Evolutionary conservation across 345 rosid species (phyloP).

Genomic region (Dovyalis caffra): DNA sequence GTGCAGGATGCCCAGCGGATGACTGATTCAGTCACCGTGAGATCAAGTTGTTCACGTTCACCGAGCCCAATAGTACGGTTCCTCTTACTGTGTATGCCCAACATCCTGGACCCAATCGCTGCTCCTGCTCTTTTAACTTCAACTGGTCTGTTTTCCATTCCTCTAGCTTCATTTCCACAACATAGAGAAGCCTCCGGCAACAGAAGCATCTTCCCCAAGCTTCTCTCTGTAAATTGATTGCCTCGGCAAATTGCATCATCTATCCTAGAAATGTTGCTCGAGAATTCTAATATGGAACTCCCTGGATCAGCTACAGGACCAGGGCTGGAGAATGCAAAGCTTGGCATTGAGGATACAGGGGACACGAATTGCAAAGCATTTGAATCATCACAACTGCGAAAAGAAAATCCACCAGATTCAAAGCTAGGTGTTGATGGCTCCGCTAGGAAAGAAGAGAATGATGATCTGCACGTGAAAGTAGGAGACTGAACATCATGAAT

Average conservation of each 20-base stretch:
- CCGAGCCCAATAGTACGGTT: conserved; percentile 61
- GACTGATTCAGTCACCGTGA: conserved; percentile 50
- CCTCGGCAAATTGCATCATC: conserved; percentile 35
- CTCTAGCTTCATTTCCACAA: conserved; percentile 29
- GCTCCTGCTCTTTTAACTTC: conserved; percentile 41
- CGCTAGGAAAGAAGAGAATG: conserved; percentile 43
- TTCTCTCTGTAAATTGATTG: conserved; percentile 30
- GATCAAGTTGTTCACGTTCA: conserved; percentile 48
- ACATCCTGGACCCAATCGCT: conserved; percentile 34
- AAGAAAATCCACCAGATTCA: conserved; percentile 43
- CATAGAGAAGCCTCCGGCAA: conserved; percentile 27
- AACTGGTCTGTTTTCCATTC: conserved; percentile 26
- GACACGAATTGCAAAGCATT: conserved; percentile 35
- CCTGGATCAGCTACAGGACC: conserved; percentile 29
- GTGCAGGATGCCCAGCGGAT: conserved; percentile 74
- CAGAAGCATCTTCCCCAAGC: conserved; percentile 25
- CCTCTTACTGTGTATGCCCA: conserved; percentile 49
- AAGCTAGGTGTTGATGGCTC: conserved; percentile 43
- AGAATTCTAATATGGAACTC: conserved; percentile 16
- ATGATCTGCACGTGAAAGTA: conserved; percentile 41
- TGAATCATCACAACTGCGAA: conserved; percentile 31
- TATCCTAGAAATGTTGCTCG: conserved; percentile 6
- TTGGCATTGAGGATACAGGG: conserved; percentile 49
- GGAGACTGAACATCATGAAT: conserved; percentile 39
- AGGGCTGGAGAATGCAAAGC: conserved; percentile 59